A percentile compares a stretch with the other conserved stretches of the same genome.
Evolutionary conservation across 2,329 filamentous ascomycete genomes (phyloP).

Genomic region (Colletotrichum sp.): DNA sequence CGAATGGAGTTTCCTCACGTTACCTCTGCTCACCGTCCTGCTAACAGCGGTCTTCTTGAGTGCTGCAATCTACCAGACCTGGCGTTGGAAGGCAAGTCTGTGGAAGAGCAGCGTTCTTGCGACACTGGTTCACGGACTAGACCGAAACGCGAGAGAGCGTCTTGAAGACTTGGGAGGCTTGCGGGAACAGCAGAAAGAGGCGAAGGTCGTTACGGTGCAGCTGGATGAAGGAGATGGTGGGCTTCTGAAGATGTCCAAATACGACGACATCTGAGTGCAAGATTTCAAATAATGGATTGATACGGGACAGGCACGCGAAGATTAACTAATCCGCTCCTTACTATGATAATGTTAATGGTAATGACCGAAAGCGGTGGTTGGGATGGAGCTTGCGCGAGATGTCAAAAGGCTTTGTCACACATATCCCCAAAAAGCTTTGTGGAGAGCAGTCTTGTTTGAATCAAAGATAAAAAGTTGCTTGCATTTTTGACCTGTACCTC

Average conservation of each 20-base stretch:
- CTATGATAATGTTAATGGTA: background rate
- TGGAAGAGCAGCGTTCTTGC: constrained; percentile 42
- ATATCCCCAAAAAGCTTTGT: background rate
- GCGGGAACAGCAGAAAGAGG: constrained; percentile 27
- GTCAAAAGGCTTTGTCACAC: background rate
- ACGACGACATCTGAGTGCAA: background rate
- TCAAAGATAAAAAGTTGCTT: background rate
- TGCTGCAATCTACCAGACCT: constrained; percentile 28
- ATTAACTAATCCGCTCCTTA: background rate
- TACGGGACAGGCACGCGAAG: background rate
- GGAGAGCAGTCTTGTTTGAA: background rate
- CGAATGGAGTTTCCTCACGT: constrained; percentile 37
- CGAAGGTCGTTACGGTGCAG: constrained; percentile 28
- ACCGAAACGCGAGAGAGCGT: constrained; percentile 27
- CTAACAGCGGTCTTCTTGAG: constrained; percentile 33
- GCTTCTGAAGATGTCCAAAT: constrained; percentile 7
- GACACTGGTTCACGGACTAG: constrained; percentile 38
- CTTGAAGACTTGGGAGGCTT: constrained; percentile 25
- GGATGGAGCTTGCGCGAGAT: background rate
- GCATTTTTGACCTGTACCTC: background rate
- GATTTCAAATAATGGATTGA: background rate
- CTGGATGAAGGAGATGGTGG: constrained; percentile 27
- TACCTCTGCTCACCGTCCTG: constrained; percentile 34
- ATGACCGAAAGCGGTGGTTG: background rate
- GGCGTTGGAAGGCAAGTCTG: constrained; percentile 26